Base-by-base conservation (phyloP, 139 green algal genomes). In the Haematococcus sp. region DNA sequence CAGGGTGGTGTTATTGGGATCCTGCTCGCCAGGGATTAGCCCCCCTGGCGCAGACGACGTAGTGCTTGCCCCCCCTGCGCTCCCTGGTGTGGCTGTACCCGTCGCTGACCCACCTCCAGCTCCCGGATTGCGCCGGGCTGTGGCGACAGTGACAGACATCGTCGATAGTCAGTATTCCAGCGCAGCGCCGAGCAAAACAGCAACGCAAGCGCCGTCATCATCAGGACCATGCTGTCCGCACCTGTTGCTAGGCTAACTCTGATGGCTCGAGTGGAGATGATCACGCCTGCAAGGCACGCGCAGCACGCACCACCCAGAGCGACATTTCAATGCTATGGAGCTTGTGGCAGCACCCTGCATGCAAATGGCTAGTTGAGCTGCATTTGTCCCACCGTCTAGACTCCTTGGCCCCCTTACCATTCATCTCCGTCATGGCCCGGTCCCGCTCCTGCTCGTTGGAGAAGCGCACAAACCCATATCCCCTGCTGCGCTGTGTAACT, bases 401-500 rank as follows among this genome's bases (percentile, higher is more conserved):
- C 40, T 49, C 40, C 54, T 30, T 7, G 7, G 4, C 13, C 54
- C 54, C 23, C 60, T 84, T 76, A 11, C 94, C 94, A 70, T 90
- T 90, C 94, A 98, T 98, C 66, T 96, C 88, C 0, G 34, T 70
- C 4, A 98, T 69, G 0, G 95, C 89, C 4, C 83, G 76, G 81
- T 99, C 92, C 0, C 94, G 80, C 71, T 98, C 91, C 9, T 61
- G 67, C 81, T 97, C 92, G 20, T 72, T 74, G 27, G 71, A 81
- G 76, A 98, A 99, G 7, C 95, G 86, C 27, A 98, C 95, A 81
- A 99, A 99, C 52, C 95, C 95, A 70, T 96, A 99, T 52, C 95
- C 95, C 73, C 97, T 97, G 55, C 86, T 93, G 15, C 93, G 83
- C 1, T 88, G 86, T 1, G 93, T 97, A 17, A 73, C 71, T 3